Evolutionary conservation across 257 asterid species (phyloP), one percentile per base, ranked within the genome.

Genomic region (Solanum sparsipilum): DNA sequence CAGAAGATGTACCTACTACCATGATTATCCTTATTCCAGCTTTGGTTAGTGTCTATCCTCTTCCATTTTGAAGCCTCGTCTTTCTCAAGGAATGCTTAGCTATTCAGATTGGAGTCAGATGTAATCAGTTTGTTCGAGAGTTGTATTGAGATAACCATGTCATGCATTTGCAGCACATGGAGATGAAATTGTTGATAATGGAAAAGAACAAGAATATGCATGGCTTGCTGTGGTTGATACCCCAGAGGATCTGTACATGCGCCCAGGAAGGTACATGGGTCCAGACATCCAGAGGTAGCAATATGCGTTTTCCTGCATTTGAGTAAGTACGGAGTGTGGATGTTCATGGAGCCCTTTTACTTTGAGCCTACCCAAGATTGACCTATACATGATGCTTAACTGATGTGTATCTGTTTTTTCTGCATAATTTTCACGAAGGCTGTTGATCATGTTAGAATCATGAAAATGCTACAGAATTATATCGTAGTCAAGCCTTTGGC

Each of bases 1-100:
- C 88, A 90, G 99, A 89, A 93, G 91, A 84, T 97, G 99, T 90
- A 90, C 97, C 75, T 97, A 97, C 90, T 96, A 93, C 92, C 96
- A 90, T 31, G 99, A 96, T 87, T 94, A 95, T 85, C 96, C 98
- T 23, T 92, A 88, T 85, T 92, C 96, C 87, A 92, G 92, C 91
- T 93, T 94, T 90, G 36, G 98, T 96, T 89, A 94, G 96, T 87
- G 38, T 60, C 87, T n/a, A 6, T 82, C 70, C 41, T 48, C 68
- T 82, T 48, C 21, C 12, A 2, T 44, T 58, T 63, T 32, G 36
- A 46, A 35, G 46, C 78, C 52, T 25, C 1, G 83, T 86, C 88
- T 82, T 89, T 70, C n/a, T 48, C 67, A 60, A 85, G 56, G 46
- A 16, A 46, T 29, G 5, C 85, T 16, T 46, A 81, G 41, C 68